These are phyloP conservation scores for Lasiodiplodia sp. DNA, from an alignment of 2,329 filamentous ascomycete species.

Conservation along the genomic window DNA sequence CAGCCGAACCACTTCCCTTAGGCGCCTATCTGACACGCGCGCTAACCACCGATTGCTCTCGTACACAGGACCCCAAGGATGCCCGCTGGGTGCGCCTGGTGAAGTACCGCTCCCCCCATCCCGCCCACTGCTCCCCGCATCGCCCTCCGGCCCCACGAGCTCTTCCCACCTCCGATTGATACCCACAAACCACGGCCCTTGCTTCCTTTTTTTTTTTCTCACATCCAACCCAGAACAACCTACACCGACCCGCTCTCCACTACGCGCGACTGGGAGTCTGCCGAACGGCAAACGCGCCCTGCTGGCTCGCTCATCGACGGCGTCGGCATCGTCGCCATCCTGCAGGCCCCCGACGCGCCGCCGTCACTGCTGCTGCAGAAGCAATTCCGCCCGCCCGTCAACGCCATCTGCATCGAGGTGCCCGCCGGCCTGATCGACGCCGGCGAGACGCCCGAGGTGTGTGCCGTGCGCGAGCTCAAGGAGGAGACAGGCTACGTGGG, in stretches of 20 bases:
- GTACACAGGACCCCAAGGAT: constrained; percentile 45
- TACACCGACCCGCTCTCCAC: constrained; percentile 70
- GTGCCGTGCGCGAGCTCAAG: constrained; percentile 66
- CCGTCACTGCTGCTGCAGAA: constrained; percentile 50
- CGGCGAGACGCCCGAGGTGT: constrained; percentile 63
- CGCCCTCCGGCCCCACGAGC: neutral
- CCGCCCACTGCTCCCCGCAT: neutral
- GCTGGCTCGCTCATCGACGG: constrained; percentile 69
- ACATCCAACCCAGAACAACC: constrained; percentile 41
- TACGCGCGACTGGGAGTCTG: constrained; percentile 73
- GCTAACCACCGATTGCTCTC: neutral
- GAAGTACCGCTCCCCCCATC: constrained; percentile 39
- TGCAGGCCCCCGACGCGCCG: constrained; percentile 51
- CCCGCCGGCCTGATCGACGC: constrained; percentile 69
- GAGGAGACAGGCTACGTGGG: constrained; percentile 72
- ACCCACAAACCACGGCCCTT: neutral
- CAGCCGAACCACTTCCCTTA: neutral
- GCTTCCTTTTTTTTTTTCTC: neutral
- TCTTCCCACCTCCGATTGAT: neutral
- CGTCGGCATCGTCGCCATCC: constrained; percentile 75
- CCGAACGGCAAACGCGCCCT: constrained; percentile 73
- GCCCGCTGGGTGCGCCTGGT: constrained; percentile 51
- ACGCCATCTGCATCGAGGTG: constrained; percentile 68
- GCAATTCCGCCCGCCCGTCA: constrained; percentile 68
- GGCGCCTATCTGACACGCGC: neutral